phyloP scores from a whole-genome alignment of 2,329 filamentous ascomycete genomes.

The Shiraia bambusicola region DNA sequence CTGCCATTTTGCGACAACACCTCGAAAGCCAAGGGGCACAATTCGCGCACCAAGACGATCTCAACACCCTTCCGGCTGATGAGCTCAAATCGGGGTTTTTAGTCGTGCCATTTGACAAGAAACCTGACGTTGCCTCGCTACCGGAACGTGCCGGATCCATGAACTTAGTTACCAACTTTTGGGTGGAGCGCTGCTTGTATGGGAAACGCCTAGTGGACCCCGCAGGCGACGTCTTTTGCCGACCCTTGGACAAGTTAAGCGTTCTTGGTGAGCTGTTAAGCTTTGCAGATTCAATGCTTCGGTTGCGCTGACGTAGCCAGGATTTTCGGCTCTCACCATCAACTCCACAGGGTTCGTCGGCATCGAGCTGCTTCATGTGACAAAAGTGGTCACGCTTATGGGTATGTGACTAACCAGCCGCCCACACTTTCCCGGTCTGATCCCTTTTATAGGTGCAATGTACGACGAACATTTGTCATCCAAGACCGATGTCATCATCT shows the following conservation, averaged over 20 bases:
- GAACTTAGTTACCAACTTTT: slow-evolving; percentile 77
- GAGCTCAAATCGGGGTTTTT: slow-evolving; percentile 40
- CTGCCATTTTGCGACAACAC: slow-evolving; percentile 36
- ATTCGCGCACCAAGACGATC: slow-evolving; percentile 29
- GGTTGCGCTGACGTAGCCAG: slow-evolving; percentile 39
- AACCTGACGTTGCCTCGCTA: slow-evolving; percentile 36
- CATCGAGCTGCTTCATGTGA: slow-evolving; percentile 82
- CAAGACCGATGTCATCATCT: slow-evolving; percentile 76
- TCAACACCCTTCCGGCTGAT: slow-evolving; percentile 27
- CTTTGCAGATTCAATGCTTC: slow-evolving; percentile 4
- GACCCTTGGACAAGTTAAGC: slow-evolving; percentile 71
- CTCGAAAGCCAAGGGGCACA: slow-evolving; percentile 40
- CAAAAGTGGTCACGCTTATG: slow-evolving; percentile 72
- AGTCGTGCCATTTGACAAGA: slow-evolving; percentile 50
- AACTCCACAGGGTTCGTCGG: slow-evolving; percentile 81
- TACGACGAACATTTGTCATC: slow-evolving; percentile 78
- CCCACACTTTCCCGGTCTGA: slow-evolving; percentile 11
- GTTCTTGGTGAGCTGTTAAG: slow-evolving; percentile 52
- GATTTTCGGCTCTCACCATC: slow-evolving; percentile 69
- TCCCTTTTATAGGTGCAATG: slow-evolving; percentile 60
- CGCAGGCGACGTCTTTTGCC: slow-evolving; percentile 69
- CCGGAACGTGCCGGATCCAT: slow-evolving; percentile 38
- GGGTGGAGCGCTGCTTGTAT: slow-evolving; percentile 85
- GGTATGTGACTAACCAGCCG: slow-evolving; percentile 48
- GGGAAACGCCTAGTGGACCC: slow-evolving; percentile 72